Evolutionary conservation across 148 eudicot species (phyloP).

Genomic region (Silene conica): DNA sequence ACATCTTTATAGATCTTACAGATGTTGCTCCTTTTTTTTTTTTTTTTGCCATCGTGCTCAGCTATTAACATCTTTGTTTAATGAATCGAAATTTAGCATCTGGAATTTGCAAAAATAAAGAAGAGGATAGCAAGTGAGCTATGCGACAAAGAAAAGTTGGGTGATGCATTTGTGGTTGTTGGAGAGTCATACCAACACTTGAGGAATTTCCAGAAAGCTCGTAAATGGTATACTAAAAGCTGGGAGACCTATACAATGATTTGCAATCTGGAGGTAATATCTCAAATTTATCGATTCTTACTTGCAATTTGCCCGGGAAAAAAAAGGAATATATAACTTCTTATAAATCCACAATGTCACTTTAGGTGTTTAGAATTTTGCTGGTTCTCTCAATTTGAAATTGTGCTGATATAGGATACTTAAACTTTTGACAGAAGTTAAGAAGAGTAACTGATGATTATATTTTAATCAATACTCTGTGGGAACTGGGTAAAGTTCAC

Average conservation of each 20-base stretch:
- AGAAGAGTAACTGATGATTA: neutral
- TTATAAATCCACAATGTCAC: neutral
- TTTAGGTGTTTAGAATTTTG: neutral
- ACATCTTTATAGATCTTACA: neutral
- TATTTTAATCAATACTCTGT: neutral
- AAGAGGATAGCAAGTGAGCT: slow-evolving; percentile 67
- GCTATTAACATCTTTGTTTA: slow-evolving; percentile 8
- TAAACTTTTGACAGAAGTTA: neutral
- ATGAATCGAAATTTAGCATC: slow-evolving; percentile 37
- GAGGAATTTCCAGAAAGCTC: slow-evolving; percentile 65
- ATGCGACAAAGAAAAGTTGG: slow-evolving; percentile 79
- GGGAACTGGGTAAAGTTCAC: neutral
- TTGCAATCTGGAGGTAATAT: slow-evolving; percentile 75
- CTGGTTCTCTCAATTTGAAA: neutral
- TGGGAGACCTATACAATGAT: slow-evolving; percentile 60
- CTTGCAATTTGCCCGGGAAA: neutral
- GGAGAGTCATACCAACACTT: slow-evolving; percentile 90
- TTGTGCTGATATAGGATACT: neutral
- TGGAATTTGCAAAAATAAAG: slow-evolving; percentile 61
- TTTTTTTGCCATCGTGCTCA: neutral
- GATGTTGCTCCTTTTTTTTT: neutral
- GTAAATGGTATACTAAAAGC: slow-evolving; percentile 73
- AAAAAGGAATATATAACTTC: neutral
- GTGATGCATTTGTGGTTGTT: slow-evolving; percentile 68
- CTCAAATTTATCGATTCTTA: neutral